Conservation (phyloP, 2,329 filamentous ascomycete genomes). For the Huntiella bhutanensis region DNA sequence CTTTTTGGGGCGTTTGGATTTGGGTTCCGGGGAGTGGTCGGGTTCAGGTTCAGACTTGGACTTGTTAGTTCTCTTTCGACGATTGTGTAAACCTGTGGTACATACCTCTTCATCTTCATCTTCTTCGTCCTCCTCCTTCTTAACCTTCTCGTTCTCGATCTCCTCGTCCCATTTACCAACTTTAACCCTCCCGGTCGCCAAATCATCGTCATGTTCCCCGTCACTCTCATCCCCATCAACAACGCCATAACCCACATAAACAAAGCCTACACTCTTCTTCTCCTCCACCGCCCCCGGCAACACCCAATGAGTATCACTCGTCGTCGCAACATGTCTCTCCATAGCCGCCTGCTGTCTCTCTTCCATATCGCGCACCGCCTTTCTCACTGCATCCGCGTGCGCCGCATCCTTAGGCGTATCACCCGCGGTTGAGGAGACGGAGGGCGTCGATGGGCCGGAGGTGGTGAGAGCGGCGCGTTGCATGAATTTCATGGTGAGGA, state of each 20-base stretch:
- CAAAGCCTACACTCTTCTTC: conserved; percentile 29
- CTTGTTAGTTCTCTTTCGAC: conserved; percentile 9
- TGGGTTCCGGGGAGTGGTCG: background rate
- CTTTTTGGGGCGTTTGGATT: conserved; percentile 8
- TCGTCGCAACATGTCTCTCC: conserved; percentile 39
- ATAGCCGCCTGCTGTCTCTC: conserved; percentile 41
- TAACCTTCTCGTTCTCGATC: conserved; percentile 2
- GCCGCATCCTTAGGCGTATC: conserved; percentile 3
- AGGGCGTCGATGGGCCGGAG: conserved; percentile 20
- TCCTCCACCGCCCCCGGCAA: conserved; percentile 30
- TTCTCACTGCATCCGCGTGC: conserved; percentile 34
- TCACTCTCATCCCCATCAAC: conserved; percentile 22
- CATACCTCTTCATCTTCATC: conserved; percentile 16
- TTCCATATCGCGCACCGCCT: conserved; percentile 48
- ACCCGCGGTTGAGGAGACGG: conserved; percentile 16
- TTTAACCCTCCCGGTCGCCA: conserved; percentile 18
- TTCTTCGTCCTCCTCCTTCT: conserved; percentile 15
- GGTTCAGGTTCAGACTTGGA: conserved; percentile 8
- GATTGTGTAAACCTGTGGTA: background rate
- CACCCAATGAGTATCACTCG: conserved; percentile 60
- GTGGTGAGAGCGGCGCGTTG: conserved; percentile 50
- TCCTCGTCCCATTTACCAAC: conserved; percentile 15
- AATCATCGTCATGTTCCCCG: conserved; percentile 18
- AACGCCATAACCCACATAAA: conserved; percentile 37
- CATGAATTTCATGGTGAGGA: conserved; percentile 97